These are phyloP conservation scores for Babjeviella inositovora DNA, from an alignment of 805 yeast species.

Conservation along the genomic window DNA sequence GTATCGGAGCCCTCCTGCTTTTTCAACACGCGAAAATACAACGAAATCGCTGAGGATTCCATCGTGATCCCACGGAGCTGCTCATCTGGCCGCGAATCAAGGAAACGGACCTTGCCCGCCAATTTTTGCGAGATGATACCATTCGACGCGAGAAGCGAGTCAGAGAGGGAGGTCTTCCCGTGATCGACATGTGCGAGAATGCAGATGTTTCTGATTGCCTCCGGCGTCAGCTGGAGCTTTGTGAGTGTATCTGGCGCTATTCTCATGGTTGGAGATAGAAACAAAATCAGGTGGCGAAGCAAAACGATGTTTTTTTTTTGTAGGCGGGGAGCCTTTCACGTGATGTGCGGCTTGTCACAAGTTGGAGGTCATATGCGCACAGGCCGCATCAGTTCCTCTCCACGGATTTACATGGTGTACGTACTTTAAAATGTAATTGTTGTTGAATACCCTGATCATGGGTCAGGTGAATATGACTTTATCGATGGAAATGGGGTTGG, in stretches of 20 bases:
- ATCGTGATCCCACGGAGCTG: conserved; percentile 93
- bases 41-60: conserved; percentile 91
- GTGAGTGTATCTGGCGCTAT: conserved; percentile 50
- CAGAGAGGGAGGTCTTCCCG: conserved; percentile 92
- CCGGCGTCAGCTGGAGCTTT: conserved; percentile 52
- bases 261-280: no score
- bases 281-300: no score
- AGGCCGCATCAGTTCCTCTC: no score
- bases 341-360: no score
- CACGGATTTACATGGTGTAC: no score
- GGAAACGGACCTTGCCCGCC: conserved; percentile 89
- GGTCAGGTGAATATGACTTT: no score
- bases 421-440: no score
- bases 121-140: conserved; percentile 89
- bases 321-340: no score
- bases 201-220: conserved; percentile 74
- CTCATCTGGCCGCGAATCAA: conserved; percentile 92
- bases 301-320: no score
- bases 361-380: no score
- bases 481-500: no score
- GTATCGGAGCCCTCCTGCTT: conserved; percentile 12
- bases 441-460: no score
- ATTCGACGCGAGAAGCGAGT: conserved; percentile 82
- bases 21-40: conserved; percentile 64
- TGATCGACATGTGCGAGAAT: conserved; percentile 97